phyloP scores from a whole-genome alignment of 148 eudicot species.

The Rhododendron mucronatum region DNA sequence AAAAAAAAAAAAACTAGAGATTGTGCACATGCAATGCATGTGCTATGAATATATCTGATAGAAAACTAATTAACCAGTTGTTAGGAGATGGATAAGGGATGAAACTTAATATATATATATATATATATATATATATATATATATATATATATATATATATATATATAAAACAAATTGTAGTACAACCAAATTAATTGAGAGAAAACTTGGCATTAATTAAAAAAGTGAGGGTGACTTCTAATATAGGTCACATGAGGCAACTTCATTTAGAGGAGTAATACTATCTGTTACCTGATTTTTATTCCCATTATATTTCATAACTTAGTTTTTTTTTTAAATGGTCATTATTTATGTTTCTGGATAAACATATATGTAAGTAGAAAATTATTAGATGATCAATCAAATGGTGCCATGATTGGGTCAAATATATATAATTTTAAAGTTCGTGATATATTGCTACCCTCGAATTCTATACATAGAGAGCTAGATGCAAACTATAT shows the following conservation, averaged over 20 bases:
- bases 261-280: not conserved
- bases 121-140: too few relatives aligned
- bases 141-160: too few relatives aligned
- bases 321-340: not conserved
- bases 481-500: too few relatives aligned
- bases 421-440: not conserved
- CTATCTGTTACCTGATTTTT: not conserved
- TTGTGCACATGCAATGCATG: too few relatives aligned
- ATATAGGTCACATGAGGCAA: not conserved
- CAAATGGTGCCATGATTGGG: not conserved
- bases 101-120: not conserved
- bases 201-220: not conserved
- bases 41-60: not conserved
- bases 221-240: not conserved
- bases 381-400: not conserved
- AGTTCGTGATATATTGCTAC: not conserved
- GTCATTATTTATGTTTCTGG: not conserved
- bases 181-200: not conserved
- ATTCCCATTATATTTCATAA: not conserved
- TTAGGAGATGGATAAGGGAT: not conserved
- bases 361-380: not conserved
- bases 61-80: not conserved
- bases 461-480: too few relatives aligned
- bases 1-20: too few relatives aligned
- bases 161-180: not conserved